Evolutionary conservation across 2,329 filamentous ascomycete genomes (phyloP), one percentile per base, ranked within the genome.

Genomic region (Ophiosphaerella herpotricha): DNA sequence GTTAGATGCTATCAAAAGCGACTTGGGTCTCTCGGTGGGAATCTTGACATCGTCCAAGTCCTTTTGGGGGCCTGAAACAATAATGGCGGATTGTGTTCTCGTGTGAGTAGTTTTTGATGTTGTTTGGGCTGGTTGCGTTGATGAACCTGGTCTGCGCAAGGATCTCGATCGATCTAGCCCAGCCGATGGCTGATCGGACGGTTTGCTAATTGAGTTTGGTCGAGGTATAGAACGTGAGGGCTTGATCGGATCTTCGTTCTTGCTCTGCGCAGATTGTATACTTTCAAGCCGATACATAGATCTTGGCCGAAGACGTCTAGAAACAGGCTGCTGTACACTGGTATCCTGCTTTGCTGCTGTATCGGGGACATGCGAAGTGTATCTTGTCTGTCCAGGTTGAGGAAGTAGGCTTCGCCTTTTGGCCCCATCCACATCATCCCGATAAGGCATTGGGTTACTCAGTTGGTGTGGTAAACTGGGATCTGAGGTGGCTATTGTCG

Each of bases 381-480:
- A 47, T 39, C 46, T 68, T n/a, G 60, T 43, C 18, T 66, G 60
- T n/a, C 68, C 68, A 32, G 60, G 64, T 42, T 72, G 70, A 13
- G 68, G 69, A 26, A 73, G 59, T 43, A 70, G 57, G 50, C 70
- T 71, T 23, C 65, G 61, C 35, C 58, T 51, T 53, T 60, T 49
- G 31, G 35, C 21, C 33, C 36, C 37, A 39, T 60, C 57, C 16
- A 37, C 41, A 43, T 60, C 52, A 18, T 42, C 36, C 14, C 54
- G 56, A 18, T 52, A 43, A 4, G 57, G 44, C 12, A 39, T 42
- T 13, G 45, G 35, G 31, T 43, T 46, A 29, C 12, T 45, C 16
- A 45, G 16, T 24, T 39, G 35, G 21, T 46, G 52, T 5, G 43
- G 52, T n/a, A 43, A n/a, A 11, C 46, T 45, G n/a, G 35, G 33